Conservation (phyloP, 306 rosid species). For the Quercus engelmannii region DNA sequence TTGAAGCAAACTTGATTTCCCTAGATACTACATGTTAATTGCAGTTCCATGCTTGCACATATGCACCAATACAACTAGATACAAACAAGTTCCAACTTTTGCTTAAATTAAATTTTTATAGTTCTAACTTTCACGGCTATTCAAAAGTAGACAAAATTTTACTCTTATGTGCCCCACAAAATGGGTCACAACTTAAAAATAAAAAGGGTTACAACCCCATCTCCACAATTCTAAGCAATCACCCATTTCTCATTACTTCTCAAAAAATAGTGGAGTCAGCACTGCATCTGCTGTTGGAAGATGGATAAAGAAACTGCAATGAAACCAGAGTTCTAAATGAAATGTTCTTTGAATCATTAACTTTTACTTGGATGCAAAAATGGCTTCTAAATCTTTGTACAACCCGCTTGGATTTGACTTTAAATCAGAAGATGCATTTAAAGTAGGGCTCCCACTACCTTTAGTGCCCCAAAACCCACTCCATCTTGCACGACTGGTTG, state of each 20-base stretch:
- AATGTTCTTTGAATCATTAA: not conserved
- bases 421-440: slow-evolving; percentile 42
- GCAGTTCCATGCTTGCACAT: too few relatives aligned
- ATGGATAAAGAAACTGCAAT: not conserved
- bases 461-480: slow-evolving; percentile 60
- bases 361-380: slow-evolving; percentile 79
- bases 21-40: too few relatives aligned
- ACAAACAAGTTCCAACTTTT: not conserved
- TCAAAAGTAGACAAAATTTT: not conserved
- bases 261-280: not conserved
- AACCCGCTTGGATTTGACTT: slow-evolving; percentile 52
- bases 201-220: not conserved
- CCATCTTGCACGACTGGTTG: slow-evolving; percentile 59
- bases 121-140: not conserved
- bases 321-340: not conserved
- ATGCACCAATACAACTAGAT: not conserved
- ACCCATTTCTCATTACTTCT: not conserved
- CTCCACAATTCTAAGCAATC: not conserved
- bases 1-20: too few relatives aligned
- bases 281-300: not conserved
- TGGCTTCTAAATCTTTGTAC: slow-evolving; percentile 79
- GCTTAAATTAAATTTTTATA: not conserved
- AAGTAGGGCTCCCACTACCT: slow-evolving; percentile 60
- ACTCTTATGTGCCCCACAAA: not conserved
- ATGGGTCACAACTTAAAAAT: not conserved